Evolutionary conservation across 2,329 filamentous ascomycete species (phyloP).

Genomic region (Diaporthe sp.): DNA sequence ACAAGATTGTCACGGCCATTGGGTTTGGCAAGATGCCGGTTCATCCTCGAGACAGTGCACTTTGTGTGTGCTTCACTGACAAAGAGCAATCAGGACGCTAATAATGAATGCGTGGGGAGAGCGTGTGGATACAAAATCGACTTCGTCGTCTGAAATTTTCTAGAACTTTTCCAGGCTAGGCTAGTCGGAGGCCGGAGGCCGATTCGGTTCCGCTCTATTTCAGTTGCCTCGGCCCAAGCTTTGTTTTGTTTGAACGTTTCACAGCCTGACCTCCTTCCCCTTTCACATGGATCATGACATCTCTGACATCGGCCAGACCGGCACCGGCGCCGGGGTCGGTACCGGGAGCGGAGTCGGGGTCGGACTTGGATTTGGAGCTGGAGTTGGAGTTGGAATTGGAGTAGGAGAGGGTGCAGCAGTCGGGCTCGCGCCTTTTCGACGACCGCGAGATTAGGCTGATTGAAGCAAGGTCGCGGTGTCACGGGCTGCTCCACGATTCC

Average conservation of each 20-base stretch:
- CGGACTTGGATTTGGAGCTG: background rate
- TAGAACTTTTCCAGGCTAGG: constrained; percentile 15
- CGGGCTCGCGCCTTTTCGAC: constrained; percentile 23
- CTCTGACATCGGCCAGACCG: background rate
- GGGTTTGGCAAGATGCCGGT: background rate
- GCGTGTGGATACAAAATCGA: background rate
- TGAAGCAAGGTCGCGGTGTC: constrained; percentile 11
- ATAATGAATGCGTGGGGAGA: background rate
- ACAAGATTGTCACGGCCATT: background rate
- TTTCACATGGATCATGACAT: constrained; percentile 13
- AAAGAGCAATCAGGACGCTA: background rate
- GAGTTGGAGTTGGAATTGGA: background rate
- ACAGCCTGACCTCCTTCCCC: background rate
- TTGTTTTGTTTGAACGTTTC: background rate
- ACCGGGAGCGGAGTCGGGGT: background rate
- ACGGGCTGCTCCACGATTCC: constrained; percentile 14
- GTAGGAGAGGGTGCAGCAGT: background rate
- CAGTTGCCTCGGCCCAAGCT: background rate
- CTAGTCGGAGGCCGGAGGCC: background rate
- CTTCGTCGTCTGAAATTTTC: background rate
- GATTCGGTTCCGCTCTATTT: background rate
- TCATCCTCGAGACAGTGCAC: background rate
- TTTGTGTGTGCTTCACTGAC: background rate
- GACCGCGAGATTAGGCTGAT: constrained; percentile 4
- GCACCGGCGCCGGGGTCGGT: constrained; percentile 6